Percentiles rank a stretch among this genome's conserved stretches.
Conservation (phyloP, 208 protist genomes). For the Trichomonas vaginalis region DNA sequence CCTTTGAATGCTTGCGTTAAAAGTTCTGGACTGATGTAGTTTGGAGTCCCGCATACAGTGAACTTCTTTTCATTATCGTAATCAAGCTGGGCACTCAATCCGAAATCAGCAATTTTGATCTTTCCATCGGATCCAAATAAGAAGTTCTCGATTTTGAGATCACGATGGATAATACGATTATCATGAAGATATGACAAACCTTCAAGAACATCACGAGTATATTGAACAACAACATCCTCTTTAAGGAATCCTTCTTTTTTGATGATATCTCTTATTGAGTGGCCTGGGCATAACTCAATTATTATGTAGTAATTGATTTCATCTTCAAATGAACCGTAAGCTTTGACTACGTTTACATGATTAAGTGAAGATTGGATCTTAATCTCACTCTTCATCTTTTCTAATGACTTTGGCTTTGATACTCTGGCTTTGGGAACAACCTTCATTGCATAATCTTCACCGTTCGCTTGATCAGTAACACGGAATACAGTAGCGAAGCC, state of each 20-base stretch:
- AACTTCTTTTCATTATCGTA: constrained; percentile 68
- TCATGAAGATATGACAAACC: background rate
- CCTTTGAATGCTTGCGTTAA: constrained; percentile 31
- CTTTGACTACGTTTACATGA: constrained; percentile 79
- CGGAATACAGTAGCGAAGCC: background rate
- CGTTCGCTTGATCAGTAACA: background rate
- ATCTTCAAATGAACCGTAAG: constrained; percentile 76
- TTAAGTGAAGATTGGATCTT: constrained; percentile 71
- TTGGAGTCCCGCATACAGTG: constrained; percentile 20
- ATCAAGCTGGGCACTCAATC: constrained; percentile 62
- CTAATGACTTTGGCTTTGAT: background rate
- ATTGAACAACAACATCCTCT: background rate
- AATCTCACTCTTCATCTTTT: constrained; percentile 68
- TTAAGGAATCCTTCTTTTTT: background rate
- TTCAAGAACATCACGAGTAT: background rate
- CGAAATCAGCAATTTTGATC: constrained; percentile 79
- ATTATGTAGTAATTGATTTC: constrained; percentile 76
- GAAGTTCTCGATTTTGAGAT: constrained; percentile 83
- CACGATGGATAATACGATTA: constrained; percentile 71
- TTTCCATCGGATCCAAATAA: constrained; percentile 62
- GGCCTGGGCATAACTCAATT: constrained; percentile 64
- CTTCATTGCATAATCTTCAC: constrained; percentile 65
- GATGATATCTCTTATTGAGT: background rate
- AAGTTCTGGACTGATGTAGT: constrained; percentile 13
- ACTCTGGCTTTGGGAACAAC: constrained; percentile 56